Evolutionary conservation across 495 filamentous ascomycete genomes (phyloP).

Genomic region (Neurospora sublineolata): DNA sequence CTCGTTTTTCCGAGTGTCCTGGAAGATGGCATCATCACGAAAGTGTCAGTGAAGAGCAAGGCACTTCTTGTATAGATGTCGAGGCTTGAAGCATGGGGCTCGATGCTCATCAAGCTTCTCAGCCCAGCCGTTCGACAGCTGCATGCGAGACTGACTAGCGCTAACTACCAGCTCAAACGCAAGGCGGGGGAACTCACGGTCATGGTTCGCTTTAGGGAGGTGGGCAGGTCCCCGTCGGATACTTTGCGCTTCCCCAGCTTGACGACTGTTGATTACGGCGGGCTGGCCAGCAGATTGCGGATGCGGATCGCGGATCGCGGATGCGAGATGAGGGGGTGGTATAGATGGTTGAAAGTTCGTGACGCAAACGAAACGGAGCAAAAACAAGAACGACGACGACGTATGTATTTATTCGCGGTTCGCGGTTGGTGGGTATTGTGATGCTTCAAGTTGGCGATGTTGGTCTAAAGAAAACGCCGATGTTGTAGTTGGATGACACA

Average conservation of each 20-base stretch:
- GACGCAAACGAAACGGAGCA: background rate
- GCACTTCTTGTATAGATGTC: background rate
- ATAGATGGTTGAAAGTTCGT: background rate
- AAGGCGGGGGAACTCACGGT: slow-evolving; percentile 47
- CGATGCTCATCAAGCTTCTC: background rate
- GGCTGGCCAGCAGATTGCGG: background rate
- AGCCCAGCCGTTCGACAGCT: background rate
- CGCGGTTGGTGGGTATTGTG: background rate
- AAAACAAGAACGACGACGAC: background rate
- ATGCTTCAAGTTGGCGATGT: background rate
- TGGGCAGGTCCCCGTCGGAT: slow-evolving; percentile 60
- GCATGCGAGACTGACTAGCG: background rate
- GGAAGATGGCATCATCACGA: background rate
- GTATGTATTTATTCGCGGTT: background rate
- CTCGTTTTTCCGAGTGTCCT: slow-evolving; percentile 36
- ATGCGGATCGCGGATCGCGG: background rate
- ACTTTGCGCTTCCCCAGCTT: slow-evolving; percentile 76
- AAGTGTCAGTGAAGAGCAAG: background rate
- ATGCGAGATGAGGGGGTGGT: background rate
- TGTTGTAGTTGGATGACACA: background rate
- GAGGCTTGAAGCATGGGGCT: background rate
- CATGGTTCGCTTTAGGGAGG: slow-evolving; percentile 74
- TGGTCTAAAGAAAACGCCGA: background rate
- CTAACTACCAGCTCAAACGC: background rate
- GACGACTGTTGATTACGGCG: slow-evolving; percentile 4